Evolutionary conservation across 495 filamentous ascomycete genomes (phyloP).

Genomic region (Neurospora cerealis): DNA sequence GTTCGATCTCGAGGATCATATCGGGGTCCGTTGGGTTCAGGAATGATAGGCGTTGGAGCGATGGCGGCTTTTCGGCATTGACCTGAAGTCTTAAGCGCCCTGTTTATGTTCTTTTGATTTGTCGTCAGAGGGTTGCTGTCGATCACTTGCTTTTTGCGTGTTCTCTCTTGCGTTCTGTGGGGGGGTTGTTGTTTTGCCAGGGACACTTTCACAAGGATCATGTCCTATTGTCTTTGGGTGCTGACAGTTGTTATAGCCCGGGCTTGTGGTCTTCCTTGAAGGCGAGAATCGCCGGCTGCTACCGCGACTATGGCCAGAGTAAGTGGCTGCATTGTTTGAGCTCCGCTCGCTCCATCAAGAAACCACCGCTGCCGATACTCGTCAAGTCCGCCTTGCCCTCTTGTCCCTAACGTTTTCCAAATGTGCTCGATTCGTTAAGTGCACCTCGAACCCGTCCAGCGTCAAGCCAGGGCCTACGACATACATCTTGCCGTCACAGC

Average conservation of each 20-base stretch:
- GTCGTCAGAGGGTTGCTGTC: neutral
- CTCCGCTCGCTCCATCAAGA: neutral
- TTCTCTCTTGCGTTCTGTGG: neutral
- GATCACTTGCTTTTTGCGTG: neutral
- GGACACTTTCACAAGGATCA: neutral
- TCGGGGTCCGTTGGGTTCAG: too few relatives aligned
- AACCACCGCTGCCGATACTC: neutral
- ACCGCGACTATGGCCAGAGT: neutral
- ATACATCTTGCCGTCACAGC: conserved; percentile 91
- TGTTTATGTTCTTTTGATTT: neutral
- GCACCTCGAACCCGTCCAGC: conserved; percentile 81
- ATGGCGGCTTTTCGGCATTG: too few relatives aligned
- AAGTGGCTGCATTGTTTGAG: neutral
- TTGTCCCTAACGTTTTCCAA: conserved; percentile 51
- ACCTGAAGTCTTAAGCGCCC: too few relatives aligned
- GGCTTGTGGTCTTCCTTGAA: neutral
- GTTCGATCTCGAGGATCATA: too few relatives aligned
- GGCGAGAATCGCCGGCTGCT: neutral
- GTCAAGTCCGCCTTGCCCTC: neutral
- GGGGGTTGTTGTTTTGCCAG: neutral
- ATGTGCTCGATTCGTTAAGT: conserved; percentile 73
- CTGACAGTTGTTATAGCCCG: neutral
- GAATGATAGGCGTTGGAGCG: too few relatives aligned
- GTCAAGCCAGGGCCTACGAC: conserved; percentile 75
- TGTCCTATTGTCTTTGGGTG: neutral